A percentile compares a stretch with the other conserved stretches of the same genome.
These are phyloP conservation scores for Nigrospora osmanthi DNA, from an alignment of 2,329 filamentous ascomycete genomes.

Conservation along the genomic window DNA sequence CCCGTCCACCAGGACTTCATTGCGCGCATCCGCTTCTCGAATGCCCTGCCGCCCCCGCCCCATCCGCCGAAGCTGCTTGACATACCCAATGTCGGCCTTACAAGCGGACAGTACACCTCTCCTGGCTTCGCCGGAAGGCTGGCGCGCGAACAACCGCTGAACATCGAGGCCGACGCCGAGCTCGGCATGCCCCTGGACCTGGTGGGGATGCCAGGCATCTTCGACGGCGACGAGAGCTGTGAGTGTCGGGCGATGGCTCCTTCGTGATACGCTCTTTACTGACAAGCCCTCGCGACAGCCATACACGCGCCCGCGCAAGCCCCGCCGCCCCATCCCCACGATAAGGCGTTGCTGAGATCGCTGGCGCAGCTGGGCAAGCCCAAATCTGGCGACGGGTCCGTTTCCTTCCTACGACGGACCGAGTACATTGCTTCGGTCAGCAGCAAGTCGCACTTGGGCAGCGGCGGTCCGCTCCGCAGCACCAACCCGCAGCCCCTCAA, in stretches of 20 bases:
- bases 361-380: conserved; percentile 80
- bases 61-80: conserved; percentile 95
- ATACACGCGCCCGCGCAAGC: conserved; percentile 71
- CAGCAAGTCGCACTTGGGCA: conserved; percentile 38
- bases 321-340: conserved; percentile 70
- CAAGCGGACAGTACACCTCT: conserved; percentile 80
- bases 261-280: conserved; percentile 1
- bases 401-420: conserved; percentile 90
- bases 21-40: conserved; percentile 88
- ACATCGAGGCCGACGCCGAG: conserved; percentile 96
- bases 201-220: conserved; percentile 89
- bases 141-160: conserved; percentile 84
- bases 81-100: conserved; percentile 86
- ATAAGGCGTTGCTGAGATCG: conserved; percentile 75
- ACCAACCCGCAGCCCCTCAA: conserved; percentile 32
- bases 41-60: conserved; percentile 88
- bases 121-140: conserved; percentile 85
- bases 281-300: conserved; percentile 38
- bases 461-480: conserved; percentile 42
- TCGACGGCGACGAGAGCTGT: conserved; percentile 94
- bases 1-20: conserved; percentile 92
- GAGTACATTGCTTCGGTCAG: conserved; percentile 77
- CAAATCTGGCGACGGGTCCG: conserved; percentile 65
- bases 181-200: conserved; percentile 95
- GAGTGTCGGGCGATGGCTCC: conserved; percentile 24